These are phyloP conservation scores for Zancudomyces culisetae DNA, from an alignment of 371 early-diverging fungal genomes.

Conservation along the genomic window DNA sequence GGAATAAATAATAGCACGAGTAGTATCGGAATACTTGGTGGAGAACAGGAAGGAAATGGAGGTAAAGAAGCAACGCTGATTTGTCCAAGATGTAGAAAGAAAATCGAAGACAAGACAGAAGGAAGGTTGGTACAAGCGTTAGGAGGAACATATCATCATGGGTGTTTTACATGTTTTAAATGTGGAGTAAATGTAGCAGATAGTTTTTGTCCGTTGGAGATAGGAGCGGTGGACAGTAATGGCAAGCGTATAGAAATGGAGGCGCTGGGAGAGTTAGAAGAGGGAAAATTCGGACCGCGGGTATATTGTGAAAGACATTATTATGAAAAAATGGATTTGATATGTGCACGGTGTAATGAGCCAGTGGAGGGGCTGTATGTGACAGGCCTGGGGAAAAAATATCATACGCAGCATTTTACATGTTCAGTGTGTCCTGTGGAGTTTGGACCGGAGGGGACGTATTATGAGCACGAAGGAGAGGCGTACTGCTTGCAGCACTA, in stretches of 20 bases:
- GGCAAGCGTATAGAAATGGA: neutral
- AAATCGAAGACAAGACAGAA: neutral
- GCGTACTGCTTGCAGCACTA: slow-evolving; percentile 85
- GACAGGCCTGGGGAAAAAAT: slow-evolving; percentile 75
- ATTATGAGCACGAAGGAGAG: slow-evolving; percentile 73
- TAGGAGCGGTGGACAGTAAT: slow-evolving; percentile 4
- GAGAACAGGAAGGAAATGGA: neutral
- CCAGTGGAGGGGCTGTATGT: slow-evolving; percentile 82
- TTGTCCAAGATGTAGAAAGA: neutral
- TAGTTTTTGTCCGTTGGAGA: slow-evolving; percentile 19
- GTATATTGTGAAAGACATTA: slow-evolving; percentile 23
- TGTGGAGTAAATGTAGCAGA: slow-evolving; percentile 24
- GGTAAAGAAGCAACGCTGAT: neutral
- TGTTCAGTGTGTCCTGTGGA: slow-evolving; percentile 79
- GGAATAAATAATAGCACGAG: neutral
- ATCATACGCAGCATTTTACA: slow-evolving; percentile 88
- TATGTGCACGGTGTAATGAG: slow-evolving; percentile 76
- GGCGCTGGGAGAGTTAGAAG: neutral
- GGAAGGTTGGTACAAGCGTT: slow-evolving; percentile 67
- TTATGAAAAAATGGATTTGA: slow-evolving; percentile 34
- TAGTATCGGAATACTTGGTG: neutral
- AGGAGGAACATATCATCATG: slow-evolving; percentile 68
- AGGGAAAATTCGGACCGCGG: slow-evolving; percentile 2
- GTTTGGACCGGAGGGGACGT: slow-evolving; percentile 86
- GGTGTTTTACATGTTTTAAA: slow-evolving; percentile 69